These are phyloP conservation scores for Candida caryicola DNA, from an alignment of 805 yeast genomes.

Conservation along the genomic window DNA sequence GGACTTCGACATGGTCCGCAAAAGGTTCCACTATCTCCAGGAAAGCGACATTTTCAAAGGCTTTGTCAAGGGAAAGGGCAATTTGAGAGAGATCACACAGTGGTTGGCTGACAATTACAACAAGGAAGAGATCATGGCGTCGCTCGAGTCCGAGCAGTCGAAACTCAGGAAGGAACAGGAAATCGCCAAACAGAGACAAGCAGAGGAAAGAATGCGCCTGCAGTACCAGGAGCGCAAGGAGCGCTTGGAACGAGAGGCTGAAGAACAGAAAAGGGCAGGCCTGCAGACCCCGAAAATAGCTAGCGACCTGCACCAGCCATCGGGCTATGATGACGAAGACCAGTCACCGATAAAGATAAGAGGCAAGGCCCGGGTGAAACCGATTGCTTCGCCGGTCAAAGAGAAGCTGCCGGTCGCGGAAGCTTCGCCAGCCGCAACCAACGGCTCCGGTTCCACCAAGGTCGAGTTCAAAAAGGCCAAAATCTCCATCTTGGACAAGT, in stretches of 20 bases:
- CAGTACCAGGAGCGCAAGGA: constrained; percentile 15
- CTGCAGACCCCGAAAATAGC: background rate
- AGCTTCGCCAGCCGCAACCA: constrained; percentile 5
- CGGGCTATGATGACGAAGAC: constrained; percentile 31
- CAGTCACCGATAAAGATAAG: constrained; percentile 34
- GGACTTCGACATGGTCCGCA: constrained; percentile 36
- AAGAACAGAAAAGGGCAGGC: background rate
- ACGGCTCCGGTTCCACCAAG: constrained; percentile 27
- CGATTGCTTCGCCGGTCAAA: constrained; percentile 18
- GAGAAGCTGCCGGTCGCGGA: too few relatives aligned
- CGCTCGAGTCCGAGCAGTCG: constrained; percentile 14
- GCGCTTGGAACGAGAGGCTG: constrained; percentile 6
- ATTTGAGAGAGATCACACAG: constrained; percentile 37
- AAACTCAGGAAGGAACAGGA: constrained; percentile 11
- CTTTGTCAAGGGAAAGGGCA: constrained; percentile 42
- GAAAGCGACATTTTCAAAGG: constrained; percentile 42
- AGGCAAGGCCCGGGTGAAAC: constrained; percentile 31
- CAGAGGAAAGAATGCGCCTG: constrained; percentile 15
- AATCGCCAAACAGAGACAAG: constrained; percentile 8
- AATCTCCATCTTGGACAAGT: constrained; percentile 42
- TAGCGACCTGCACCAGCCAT: background rate
- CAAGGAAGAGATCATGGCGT: constrained; percentile 22
- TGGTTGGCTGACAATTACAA: constrained; percentile 37
- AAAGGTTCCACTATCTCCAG: constrained; percentile 35
- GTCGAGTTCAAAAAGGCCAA: constrained; percentile 40